Evolutionary conservation across 345 rosid species (phyloP).

Genomic region (Brassica napus): Da-Ae NC_063449.1:46395501-46396000

Average conservation of each 20-base stretch:
- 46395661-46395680: conserved; percentile 50
- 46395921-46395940: conserved; percentile 30
- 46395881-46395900: conserved; percentile 17
- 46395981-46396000: conserved; percentile 18
- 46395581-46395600: conserved; percentile 29
- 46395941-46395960: neutral
- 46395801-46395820: conserved; percentile 38
- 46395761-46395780: conserved; percentile 11
- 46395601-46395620: conserved; percentile 30
- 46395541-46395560: conserved; percentile 60
- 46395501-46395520: conserved; percentile 11
- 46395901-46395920: conserved; percentile 15
- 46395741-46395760: neutral
- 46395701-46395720: conserved; percentile 54
- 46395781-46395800: conserved; percentile 28
- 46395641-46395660: conserved; percentile 35
- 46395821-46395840: conserved; percentile 31
- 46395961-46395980: conserved; percentile 3
- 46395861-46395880: conserved; percentile 20
- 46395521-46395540: conserved; percentile 44
- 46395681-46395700: conserved; percentile 57
- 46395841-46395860: conserved; percentile 30
- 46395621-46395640: conserved; percentile 49
- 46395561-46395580: conserved; percentile 87
- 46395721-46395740: conserved; percentile 38